These are phyloP conservation scores for Leucosporidium yakuticum DNA, from an alignment of 768 basidiomycete species.

Conservation along the genomic window DNA sequence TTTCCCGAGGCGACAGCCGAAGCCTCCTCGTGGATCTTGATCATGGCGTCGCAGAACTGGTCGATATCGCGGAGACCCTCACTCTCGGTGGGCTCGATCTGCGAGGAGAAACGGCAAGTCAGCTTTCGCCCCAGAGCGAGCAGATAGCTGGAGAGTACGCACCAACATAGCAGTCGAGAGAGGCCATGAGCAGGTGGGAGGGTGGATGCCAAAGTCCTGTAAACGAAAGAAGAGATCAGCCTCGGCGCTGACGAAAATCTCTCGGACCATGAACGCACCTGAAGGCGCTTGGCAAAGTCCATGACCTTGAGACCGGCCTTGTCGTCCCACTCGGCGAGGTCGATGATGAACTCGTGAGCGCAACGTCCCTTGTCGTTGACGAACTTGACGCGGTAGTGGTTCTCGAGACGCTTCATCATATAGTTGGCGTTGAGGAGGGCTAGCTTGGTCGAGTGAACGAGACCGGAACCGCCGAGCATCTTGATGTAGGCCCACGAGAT, in stretches of 20 bases:
- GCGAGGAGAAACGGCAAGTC: slow-evolving; percentile 1
- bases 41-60: slow-evolving; percentile 98
- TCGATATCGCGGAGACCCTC: slow-evolving; percentile 91
- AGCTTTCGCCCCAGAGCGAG: too few species aligned
- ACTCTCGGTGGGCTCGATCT: slow-evolving; percentile 96
- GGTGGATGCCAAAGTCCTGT: slow-evolving; percentile 88
- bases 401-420: slow-evolving; percentile 80
- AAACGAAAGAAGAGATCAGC: background rate
- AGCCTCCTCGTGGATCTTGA: slow-evolving; percentile 85
- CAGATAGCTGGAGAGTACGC: background rate
- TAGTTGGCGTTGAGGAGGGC: slow-evolving; percentile 96
- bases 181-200: slow-evolving; percentile 97
- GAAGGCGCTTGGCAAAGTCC: slow-evolving; percentile 93
- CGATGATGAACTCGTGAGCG: slow-evolving; percentile 92
- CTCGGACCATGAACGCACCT: slow-evolving; percentile 58
- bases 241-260: too few species aligned
- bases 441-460: slow-evolving; percentile 74
- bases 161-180: slow-evolving; percentile 82
- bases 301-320: slow-evolving; percentile 76
- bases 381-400: slow-evolving; percentile 78
- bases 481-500: slow-evolving; percentile 99
- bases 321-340: slow-evolving; percentile 92
- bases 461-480: slow-evolving; percentile 96
- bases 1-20: slow-evolving; percentile 79
- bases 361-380: slow-evolving; percentile 86